Evolutionary conservation across 164 flowering plant species (phyloP), one percentile per base, ranked within the genome.

Genomic region (Platanus orientalis): DNA sequence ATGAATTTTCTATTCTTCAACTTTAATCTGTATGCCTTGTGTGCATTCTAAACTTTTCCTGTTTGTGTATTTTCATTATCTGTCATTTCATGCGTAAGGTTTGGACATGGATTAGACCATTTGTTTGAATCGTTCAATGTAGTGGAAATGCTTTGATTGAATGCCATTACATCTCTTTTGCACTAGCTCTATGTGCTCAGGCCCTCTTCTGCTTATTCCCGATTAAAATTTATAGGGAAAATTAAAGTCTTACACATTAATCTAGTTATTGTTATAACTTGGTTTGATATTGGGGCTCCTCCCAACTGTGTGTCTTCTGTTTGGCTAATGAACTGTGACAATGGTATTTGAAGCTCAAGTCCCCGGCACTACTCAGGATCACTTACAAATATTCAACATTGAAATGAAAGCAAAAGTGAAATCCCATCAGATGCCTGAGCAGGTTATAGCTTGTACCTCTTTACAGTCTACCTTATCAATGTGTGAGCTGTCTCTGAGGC

Each of bases 401-500:
- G 99, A 95, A 77, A 57, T 78, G 80, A 95, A 95, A 76, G 83
- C 97, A n/a, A 95, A 92, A 72, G 71, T 95, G 77, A 95, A 92
- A 69, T 95, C 99, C 4, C 81, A 95, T 79, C 96, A 90, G 77
- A 95, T 95, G 99, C 94, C 98, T 60, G 99, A 95, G 79, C 96
- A 89, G 89, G 97, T 86, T 51, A 19, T n/a, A 40, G 19, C 58
- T 54, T 50, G 27, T 7, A 36, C 20, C 24, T 48, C 25, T 59
- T 44, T 25, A 60, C 2, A 24, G 19, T 30, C 39, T 21, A 60
- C 14, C 14, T 4, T 28, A 30, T 26, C 34, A 48, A 32, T 45
- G 6, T 13, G 7, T 32, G 54, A 32, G 17, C 28, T 72, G 30
- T 36, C 44, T 50, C 20, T 24, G 16, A 20, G 9, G 57, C 13